Evolutionary conservation across 2,329 filamentous ascomycete species (phyloP).

Genomic region (Pochonia chlamydosporia): DNA sequence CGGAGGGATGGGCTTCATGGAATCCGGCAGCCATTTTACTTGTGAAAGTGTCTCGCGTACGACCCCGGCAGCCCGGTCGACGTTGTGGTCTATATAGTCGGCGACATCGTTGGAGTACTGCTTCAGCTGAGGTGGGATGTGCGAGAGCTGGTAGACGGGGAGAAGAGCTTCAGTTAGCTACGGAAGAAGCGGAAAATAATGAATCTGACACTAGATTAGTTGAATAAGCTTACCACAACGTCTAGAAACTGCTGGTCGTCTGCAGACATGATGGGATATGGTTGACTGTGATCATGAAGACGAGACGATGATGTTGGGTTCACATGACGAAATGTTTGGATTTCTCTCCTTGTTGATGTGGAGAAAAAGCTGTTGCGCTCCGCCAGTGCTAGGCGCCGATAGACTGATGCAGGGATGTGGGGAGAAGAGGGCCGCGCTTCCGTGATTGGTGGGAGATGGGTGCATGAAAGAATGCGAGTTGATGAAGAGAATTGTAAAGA

Average conservation of each 20-base stretch:
- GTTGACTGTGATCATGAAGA: conserved; percentile 3
- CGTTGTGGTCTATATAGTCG: conserved; percentile 72
- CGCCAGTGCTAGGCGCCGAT: neutral
- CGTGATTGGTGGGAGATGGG: conserved; percentile 7
- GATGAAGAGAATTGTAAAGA: too few species aligned
- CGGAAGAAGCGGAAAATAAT: neutral
- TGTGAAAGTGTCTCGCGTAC: conserved; percentile 65
- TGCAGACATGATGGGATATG: conserved; percentile 57
- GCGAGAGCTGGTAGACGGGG: conserved; percentile 37
- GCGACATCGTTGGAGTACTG: conserved; percentile 68
- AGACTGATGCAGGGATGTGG: neutral
- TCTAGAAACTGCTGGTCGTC: conserved; percentile 76
- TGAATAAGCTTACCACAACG: conserved; percentile 48
- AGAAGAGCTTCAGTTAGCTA: conserved; percentile 4
- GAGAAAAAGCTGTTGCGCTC: neutral
- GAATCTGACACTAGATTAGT: neutral
- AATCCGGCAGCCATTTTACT: conserved; percentile 67
- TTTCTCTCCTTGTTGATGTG: conserved; percentile 5
- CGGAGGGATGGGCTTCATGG: conserved; percentile 55
- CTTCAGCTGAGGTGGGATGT: conserved; percentile 57
- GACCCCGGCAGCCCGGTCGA: conserved; percentile 67
- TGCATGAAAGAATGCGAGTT: too few species aligned
- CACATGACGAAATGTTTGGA: conserved; percentile 7
- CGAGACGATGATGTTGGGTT: conserved; percentile 2
- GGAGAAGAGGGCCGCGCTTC: conserved; percentile 4